Conservation (phyloP, 78 protist species). For the Dictyostelium capitatum region DNA sequence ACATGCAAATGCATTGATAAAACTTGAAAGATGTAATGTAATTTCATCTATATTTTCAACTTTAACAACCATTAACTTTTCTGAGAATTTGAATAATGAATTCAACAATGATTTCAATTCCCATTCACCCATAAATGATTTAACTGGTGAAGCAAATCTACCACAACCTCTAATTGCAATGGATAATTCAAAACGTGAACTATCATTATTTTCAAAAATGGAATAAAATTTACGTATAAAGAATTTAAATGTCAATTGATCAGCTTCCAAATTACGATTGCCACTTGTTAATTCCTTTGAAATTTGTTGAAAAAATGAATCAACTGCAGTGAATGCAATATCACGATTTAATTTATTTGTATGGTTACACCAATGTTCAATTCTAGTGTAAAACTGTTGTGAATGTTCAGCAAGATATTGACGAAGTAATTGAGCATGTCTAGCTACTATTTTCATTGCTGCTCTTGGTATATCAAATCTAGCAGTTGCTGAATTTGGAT, state of each 20-base stretch:
- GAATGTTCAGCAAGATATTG: slow-evolving; percentile 81
- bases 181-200: slow-evolving; percentile 39
- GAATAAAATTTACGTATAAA: slow-evolving; percentile 75
- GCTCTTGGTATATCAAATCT: slow-evolving; percentile 70
- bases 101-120: slow-evolving; percentile 76
- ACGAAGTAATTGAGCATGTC: slow-evolving; percentile 69
- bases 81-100: slow-evolving; percentile 76
- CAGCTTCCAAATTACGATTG: slow-evolving; percentile 50
- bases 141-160: slow-evolving; percentile 85
- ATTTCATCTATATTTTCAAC: slow-evolving; percentile 74
- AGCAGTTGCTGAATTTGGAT: slow-evolving; percentile 38
- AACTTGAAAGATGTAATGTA: slow-evolving; percentile 84
- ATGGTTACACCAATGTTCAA: slow-evolving; percentile 81
- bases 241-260: slow-evolving; percentile 66
- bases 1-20: slow-evolving; percentile 85
- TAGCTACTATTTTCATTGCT: slow-evolving; percentile 41
- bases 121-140: slow-evolving; percentile 83
- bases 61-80: slow-evolving; percentile 71
- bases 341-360: slow-evolving; percentile 64
- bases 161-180: slow-evolving; percentile 90
- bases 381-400: slow-evolving; percentile 13
- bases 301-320: slow-evolving; percentile 66
- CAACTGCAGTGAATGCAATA: slow-evolving; percentile 75
- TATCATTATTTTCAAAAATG: slow-evolving; percentile 27
- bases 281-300: slow-evolving; percentile 56